phyloP scores from a whole-genome alignment of 2,329 filamentous ascomycete genomes.

The Ceratocystis cubensis region DNA sequence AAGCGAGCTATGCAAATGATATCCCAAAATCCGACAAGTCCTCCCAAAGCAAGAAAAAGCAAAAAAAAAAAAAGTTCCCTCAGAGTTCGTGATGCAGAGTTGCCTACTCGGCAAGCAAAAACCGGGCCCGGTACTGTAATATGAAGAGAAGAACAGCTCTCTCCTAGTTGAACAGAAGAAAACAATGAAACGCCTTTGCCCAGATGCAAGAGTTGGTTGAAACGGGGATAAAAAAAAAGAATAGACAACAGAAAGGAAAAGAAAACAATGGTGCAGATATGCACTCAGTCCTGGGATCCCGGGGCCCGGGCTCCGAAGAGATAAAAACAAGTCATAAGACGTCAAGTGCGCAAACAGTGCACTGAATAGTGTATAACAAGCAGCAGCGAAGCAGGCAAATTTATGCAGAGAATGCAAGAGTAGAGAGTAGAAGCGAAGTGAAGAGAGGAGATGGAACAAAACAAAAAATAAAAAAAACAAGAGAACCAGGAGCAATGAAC shows the following conservation, averaged over 20 bases:
- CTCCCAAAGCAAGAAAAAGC: slow-evolving; percentile 7
- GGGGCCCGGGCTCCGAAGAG: not conserved
- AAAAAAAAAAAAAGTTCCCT: not conserved
- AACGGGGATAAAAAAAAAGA: not conserved
- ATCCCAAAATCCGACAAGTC: slow-evolving; percentile 6
- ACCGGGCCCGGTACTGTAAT: not conserved
- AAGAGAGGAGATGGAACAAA: slow-evolving; percentile 6
- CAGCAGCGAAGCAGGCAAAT: slow-evolving; percentile 3
- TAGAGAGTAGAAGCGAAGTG: not conserved
- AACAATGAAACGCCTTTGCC: not conserved
- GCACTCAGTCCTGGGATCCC: not conserved
- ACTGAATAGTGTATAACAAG: slow-evolving; percentile 9
- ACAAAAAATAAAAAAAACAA: not conserved
- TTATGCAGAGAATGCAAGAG: not conserved
- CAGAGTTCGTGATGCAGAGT: not conserved
- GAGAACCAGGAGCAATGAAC: not conserved
- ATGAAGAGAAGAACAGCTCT: not conserved
- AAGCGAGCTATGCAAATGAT: slow-evolving; percentile 6
- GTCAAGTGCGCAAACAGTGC: not conserved
- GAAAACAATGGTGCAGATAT: slow-evolving; percentile 8
- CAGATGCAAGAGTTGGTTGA: not conserved
- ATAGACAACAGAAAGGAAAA: not conserved
- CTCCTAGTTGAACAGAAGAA: not conserved
- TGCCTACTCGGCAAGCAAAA: not conserved
- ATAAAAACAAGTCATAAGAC: slow-evolving; percentile 6